phyloP scores from a whole-genome alignment of 2,329 filamentous ascomycete species.

The Talaromyces rugulosus region DNA sequence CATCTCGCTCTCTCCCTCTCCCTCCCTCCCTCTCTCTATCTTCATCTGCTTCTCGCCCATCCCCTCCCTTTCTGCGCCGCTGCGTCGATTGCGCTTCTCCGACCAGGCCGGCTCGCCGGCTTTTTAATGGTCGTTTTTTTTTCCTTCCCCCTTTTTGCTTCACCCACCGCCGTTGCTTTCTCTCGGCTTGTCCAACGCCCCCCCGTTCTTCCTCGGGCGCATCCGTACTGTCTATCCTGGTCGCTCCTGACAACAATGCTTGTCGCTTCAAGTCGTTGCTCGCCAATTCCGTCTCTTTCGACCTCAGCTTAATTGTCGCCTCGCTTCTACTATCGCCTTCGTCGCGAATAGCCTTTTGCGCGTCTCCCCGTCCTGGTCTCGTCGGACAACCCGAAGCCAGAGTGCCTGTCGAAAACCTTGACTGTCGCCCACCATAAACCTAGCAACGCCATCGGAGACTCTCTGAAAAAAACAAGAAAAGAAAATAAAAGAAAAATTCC shows the following conservation, averaged over 20 bases:
- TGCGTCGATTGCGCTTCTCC: slow-evolving; percentile 19
- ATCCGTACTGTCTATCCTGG: not conserved
- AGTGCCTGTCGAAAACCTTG: not conserved
- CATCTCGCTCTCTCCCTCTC: slow-evolving; percentile 4
- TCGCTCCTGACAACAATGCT: slow-evolving; percentile 23
- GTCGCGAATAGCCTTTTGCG: not conserved
- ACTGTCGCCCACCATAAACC: not conserved
- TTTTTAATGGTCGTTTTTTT: slow-evolving; percentile 12
- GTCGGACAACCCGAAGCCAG: not conserved
- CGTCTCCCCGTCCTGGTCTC: not conserved
- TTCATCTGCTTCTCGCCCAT: slow-evolving; percentile 1
- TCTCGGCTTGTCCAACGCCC: slow-evolving; percentile 1
- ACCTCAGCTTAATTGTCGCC: slow-evolving; percentile 12
- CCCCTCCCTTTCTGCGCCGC: slow-evolving; percentile 1
- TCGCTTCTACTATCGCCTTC: not conserved
- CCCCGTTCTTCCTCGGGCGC: not conserved
- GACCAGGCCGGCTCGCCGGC: slow-evolving; percentile 15
- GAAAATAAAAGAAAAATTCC: not conserved
- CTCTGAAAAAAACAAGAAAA: not conserved
- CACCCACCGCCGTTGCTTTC: not conserved
- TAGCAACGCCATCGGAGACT: not conserved
- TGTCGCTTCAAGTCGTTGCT: slow-evolving; percentile 15
- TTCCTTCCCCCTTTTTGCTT: not conserved
- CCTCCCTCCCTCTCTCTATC: slow-evolving; percentile 7
- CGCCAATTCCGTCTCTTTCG: slow-evolving; percentile 18